Conservation (phyloP, 75 land plant species). For the Larix kaempferi region DNA sequence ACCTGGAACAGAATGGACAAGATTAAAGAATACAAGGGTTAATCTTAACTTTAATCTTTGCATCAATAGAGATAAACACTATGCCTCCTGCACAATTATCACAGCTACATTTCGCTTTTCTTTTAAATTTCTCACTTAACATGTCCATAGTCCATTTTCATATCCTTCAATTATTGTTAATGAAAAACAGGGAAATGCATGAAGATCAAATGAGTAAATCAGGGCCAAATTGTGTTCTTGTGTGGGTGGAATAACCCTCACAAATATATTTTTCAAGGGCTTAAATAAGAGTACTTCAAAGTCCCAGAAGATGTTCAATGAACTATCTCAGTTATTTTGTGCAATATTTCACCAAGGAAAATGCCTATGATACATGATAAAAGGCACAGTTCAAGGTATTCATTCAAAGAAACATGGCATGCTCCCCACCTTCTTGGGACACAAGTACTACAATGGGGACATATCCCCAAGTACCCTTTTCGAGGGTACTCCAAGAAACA, state of each 20-base stretch:
- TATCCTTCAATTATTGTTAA: not conserved
- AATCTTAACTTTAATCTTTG: not conserved
- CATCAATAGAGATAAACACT: not conserved
- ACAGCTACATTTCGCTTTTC: not conserved
- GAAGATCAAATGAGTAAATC: too few relatives aligned
- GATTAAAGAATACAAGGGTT: not conserved
- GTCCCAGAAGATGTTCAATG: not conserved
- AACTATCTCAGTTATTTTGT: not conserved
- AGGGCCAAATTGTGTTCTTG: too few relatives aligned
- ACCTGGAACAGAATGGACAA: slow-evolving; percentile 45
- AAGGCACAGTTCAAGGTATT: not conserved
- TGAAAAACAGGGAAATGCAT: too few relatives aligned
- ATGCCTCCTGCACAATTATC: not conserved
- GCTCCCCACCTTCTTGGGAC: too few relatives aligned
- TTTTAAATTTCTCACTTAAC: not conserved
- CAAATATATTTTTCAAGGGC: too few relatives aligned
- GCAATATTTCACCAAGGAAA: not conserved
- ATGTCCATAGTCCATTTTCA: not conserved
- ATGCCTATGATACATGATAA: not conserved
- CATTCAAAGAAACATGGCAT: not conserved
- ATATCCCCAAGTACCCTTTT: too few relatives aligned
- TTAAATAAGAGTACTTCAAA: not conserved
- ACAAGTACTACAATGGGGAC: too few relatives aligned
- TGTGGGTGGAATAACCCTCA: too few relatives aligned
- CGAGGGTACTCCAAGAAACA: too few relatives aligned